Evolutionary conservation across 2,329 filamentous ascomycete species (phyloP), one percentile per base, ranked within the genome.

Genomic region (Trichoderma breve): DNA sequence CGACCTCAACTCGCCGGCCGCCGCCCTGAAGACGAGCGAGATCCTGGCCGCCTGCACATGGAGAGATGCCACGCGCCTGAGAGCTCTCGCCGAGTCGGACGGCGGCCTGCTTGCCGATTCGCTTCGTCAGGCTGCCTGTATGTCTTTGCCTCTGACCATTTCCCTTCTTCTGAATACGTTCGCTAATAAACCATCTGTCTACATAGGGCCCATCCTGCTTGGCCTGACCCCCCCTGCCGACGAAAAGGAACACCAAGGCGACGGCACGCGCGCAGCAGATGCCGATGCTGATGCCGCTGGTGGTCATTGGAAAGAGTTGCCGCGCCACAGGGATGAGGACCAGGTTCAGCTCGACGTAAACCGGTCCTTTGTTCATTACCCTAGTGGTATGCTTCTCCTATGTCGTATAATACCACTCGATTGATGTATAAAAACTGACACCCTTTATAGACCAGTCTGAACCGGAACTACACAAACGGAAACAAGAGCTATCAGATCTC

Each of bases 341-440:
- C 96, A 99, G 82, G 94, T 99, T 51, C 88, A 91, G 78, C 87
- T 98, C 62, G 96, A 99, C 80, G 96, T 99, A 71, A 90, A 98
- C 82, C 89, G 96, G 71, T 95, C 96, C n/a, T 99, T 99, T 82
- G 92, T 98, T 73, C 97, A 98, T 83, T 99, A 99, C 80, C 96
- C 96, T 14, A 87, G 89, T 74, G 89, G 94, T 96, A 86, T 58
- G 75, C 30, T 14, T 15, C 53, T 30, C 26, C 34, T 30, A 7
- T 24, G 21, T 8, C 11, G 32, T n/a, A 47, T 47, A 30, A 6
- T 12, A 47, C 43, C 12, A 28, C 8, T 30, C 26, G 15, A 12
- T 32, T 18, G 1, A 24, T 0, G 28, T 15, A 43, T 3, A 11
- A 30, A 5, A 21, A 58, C 51, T 67, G 34, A 67, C 24, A 53